These are phyloP conservation scores for Aaosphaeria pasadenensis DNA, from an alignment of 2,329 filamentous ascomycete species.

Conservation along the genomic window DNA sequence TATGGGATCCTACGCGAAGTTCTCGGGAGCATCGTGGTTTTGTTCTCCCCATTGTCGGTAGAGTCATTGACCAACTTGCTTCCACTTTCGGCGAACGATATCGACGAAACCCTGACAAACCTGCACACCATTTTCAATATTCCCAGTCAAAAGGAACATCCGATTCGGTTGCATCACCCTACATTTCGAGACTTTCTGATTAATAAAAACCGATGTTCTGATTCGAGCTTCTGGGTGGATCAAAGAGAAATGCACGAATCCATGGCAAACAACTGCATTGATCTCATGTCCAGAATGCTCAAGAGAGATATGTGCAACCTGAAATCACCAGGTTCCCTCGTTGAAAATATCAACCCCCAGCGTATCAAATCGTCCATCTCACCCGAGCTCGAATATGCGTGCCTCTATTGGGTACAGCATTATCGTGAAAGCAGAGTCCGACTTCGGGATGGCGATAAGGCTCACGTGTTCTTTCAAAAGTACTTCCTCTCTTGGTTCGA, in stretches of 20 bases:
- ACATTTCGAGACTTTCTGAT: slow-evolving; percentile 15
- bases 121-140: slow-evolving; percentile 12
- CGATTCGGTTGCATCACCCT: slow-evolving; percentile 21
- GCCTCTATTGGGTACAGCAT: slow-evolving; percentile 26
- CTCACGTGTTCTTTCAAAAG: slow-evolving; percentile 29
- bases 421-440: slow-evolving; percentile 4
- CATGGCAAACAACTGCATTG: slow-evolving; percentile 29
- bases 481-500: slow-evolving; percentile 45
- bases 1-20: neutral
- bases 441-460: slow-evolving; percentile 15
- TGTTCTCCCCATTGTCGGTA: slow-evolving; percentile 7
- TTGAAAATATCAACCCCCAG: neutral
- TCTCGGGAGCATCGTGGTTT: neutral
- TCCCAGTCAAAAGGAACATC: slow-evolving; percentile 24
- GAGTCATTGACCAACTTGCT: neutral
- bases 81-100: neutral
- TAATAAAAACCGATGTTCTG: slow-evolving; percentile 7
- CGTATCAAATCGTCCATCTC: neutral
- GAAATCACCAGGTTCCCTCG: slow-evolving; percentile 11
- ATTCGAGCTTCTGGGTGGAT: slow-evolving; percentile 30
- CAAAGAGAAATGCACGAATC: slow-evolving; percentile 23
- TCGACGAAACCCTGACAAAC: slow-evolving; percentile 17
- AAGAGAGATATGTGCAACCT: slow-evolving; percentile 34
- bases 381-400: slow-evolving; percentile 25
- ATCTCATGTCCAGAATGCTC: slow-evolving; percentile 25